phyloP scores from a whole-genome alignment of 2,329 filamentous ascomycete genomes.

The Amphichorda felina region DNA sequence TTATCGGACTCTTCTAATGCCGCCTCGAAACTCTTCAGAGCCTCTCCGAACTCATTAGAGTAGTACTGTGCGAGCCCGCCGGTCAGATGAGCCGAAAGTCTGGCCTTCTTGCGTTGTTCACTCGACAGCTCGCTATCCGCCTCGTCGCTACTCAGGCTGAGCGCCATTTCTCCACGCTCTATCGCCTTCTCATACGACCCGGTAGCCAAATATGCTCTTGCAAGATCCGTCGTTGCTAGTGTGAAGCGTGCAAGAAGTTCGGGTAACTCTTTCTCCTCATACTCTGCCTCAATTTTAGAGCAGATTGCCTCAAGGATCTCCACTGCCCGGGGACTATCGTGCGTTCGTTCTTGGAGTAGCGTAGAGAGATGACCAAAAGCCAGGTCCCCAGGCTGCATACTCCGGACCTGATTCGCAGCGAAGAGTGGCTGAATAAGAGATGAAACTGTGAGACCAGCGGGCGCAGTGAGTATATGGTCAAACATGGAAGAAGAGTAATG shows the following conservation, averaged over 20 bases:
- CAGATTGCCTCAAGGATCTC: constrained; percentile 55
- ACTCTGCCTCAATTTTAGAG: constrained; percentile 62
- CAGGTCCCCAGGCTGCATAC: constrained; percentile 58
- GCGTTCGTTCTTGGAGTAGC: constrained; percentile 70
- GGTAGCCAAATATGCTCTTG: constrained; percentile 67
- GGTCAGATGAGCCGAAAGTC: constrained; percentile 77
- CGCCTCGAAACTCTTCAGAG: constrained; percentile 68
- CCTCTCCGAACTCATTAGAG: constrained; percentile 48
- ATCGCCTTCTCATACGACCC: constrained; percentile 55
- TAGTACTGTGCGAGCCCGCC: constrained; percentile 77
- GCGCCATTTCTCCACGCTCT: constrained; percentile 68
- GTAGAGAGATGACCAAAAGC: constrained; percentile 67
- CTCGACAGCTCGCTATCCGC: constrained; percentile 52
- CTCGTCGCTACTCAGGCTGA: constrained; percentile 67
- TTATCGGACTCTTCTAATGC: constrained; percentile 66
- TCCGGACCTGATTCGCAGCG: constrained; percentile 69
- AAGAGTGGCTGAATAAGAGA: constrained; percentile 79
- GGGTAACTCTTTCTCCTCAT: constrained; percentile 70
- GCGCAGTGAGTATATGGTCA: constrained; percentile 58
- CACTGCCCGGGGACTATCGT: constrained; percentile 54
- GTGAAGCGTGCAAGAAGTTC: constrained; percentile 65
- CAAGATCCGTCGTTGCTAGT: constrained; percentile 75
- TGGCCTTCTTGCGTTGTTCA: constrained; percentile 55
- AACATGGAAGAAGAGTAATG: constrained; percentile 76
- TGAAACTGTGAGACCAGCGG: constrained; percentile 35